These are phyloP conservation scores for Phyllosticta citribraziliensis DNA, from an alignment of 2,329 filamentous ascomycete genomes.

Conservation along the genomic window DNA sequence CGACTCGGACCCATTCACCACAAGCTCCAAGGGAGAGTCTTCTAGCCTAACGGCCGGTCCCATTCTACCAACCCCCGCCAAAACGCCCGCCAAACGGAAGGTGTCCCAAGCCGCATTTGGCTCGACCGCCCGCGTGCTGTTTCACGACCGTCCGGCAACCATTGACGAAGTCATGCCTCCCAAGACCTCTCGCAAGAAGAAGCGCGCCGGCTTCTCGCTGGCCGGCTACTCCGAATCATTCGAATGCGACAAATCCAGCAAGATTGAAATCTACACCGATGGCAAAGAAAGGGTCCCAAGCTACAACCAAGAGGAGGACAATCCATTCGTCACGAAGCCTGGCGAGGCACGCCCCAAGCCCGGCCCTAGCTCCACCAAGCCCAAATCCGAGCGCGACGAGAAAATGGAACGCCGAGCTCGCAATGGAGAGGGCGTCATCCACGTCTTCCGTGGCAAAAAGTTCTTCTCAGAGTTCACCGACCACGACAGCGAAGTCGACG, in stretches of 20 bases:
- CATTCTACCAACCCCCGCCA: constrained; percentile 68
- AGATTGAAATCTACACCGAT: constrained; percentile 66
- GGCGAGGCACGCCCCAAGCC: constrained; percentile 16
- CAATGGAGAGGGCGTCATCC: constrained; percentile 64
- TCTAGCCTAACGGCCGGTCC: constrained; percentile 17
- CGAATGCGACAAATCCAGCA: constrained; percentile 36
- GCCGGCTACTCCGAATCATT: constrained; percentile 38
- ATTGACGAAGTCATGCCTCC: constrained; percentile 51
- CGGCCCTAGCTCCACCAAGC: background rate
- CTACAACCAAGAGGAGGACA: constrained; percentile 54
- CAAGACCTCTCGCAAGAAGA: constrained; percentile 50
- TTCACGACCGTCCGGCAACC: constrained; percentile 52
- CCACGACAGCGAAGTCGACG: background rate
- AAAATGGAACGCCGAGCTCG: constrained; percentile 53
- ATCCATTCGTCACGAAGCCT: constrained; percentile 57
- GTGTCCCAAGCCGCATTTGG: constrained; percentile 30
- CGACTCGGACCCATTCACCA: constrained; percentile 7
- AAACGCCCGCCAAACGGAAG: constrained; percentile 54
- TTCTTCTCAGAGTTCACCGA: constrained; percentile 57
- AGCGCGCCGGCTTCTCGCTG: constrained; percentile 34
- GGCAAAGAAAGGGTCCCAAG: constrained; percentile 65
- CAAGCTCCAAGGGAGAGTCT: background rate
- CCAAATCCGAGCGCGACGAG: constrained; percentile 42
- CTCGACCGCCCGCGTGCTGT: constrained; percentile 44
- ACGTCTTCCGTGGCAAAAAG: constrained; percentile 71